phyloP scores from a whole-genome alignment of 805 yeast species.

The Cyberlindnera americana region DNA sequence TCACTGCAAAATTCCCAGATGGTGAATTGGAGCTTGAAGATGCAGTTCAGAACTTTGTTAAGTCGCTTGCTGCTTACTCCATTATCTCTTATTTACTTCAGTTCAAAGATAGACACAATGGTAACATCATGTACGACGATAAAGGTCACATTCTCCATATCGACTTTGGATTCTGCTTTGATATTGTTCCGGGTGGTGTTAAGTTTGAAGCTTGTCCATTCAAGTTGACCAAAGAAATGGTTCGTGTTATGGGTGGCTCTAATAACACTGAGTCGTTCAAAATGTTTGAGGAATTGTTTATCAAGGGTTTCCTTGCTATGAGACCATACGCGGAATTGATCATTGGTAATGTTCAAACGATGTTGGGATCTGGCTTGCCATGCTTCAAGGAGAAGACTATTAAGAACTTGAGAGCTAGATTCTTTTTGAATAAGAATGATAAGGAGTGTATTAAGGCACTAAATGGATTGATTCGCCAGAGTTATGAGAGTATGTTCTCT shows the following conservation, averaged over 20 bases:
- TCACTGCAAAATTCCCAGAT: conserved; percentile 89
- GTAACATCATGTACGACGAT: conserved; percentile 94
- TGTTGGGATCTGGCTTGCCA: conserved; percentile 94
- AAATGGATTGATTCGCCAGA: conserved; percentile 70
- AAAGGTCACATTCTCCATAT: conserved; percentile 94
- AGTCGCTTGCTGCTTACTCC: conserved; percentile 92
- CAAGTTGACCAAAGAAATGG: conserved; percentile 95
- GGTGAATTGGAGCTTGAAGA: conserved; percentile 87
- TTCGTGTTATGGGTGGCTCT: conserved; percentile 91
- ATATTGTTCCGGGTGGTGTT: conserved; percentile 98
- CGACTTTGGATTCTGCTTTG: conserved; percentile 98
- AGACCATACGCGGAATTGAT: conserved; percentile 86
- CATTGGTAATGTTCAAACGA: conserved; percentile 80
- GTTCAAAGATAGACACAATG: conserved; percentile 97
- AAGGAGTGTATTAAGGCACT: conserved; percentile 80
- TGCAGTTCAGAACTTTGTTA: conserved; percentile 89
- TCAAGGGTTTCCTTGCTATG: conserved; percentile 85
- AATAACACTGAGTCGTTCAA: conserved; percentile 78
- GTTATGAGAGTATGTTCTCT: conserved; percentile 85
- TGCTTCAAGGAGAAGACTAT: conserved; percentile 89
- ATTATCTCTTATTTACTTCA: conserved; percentile 87
- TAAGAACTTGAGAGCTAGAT: conserved; percentile 68
- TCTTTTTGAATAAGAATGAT: conserved; percentile 77
- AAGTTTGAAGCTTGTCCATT: conserved; percentile 98
- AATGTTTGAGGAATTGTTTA: conserved; percentile 94